phyloP scores from a whole-genome alignment of 2,329 filamentous ascomycete genomes.

The Trichoderma asperellum region DNA sequence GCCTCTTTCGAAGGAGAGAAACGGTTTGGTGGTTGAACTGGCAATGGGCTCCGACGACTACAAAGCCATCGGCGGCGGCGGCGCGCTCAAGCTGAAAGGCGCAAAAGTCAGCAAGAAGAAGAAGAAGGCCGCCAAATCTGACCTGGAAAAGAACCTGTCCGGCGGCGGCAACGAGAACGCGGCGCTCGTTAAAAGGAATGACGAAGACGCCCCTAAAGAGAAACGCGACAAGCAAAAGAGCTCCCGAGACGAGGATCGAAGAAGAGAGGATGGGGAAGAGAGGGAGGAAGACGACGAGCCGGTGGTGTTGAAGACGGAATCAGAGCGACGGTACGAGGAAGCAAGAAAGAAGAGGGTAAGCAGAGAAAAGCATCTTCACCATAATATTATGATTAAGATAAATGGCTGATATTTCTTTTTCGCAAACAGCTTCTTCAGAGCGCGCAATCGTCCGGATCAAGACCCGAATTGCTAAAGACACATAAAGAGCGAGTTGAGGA shows the following conservation, averaged over 20 bases:
- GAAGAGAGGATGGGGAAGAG: constrained; percentile 40
- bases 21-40: not conserved
- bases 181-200: constrained; percentile 28
- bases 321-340: constrained; percentile 82
- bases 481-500: constrained; percentile 97
- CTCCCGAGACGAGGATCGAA: not conserved
- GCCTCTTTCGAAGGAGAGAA: not conserved
- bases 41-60: constrained; percentile 78
- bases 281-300: constrained; percentile 38
- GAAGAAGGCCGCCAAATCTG: constrained; percentile 63
- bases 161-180: constrained; percentile 35
- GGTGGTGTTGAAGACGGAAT: constrained; percentile 72
- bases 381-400: not conserved
- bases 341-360: constrained; percentile 76
- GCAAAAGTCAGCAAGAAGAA: constrained; percentile 65
- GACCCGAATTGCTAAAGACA: constrained; percentile 85
- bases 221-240: constrained; percentile 37
- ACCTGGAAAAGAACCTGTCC: constrained; percentile 54
- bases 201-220: constrained; percentile 36
- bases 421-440: constrained; percentile 72
- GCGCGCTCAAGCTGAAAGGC: constrained; percentile 85
- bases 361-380: not conserved
- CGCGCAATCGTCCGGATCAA: constrained; percentile 60
- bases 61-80: constrained; percentile 65
- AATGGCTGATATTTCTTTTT: constrained; percentile 5